phyloP scores from a whole-genome alignment of 2,329 filamentous ascomycete species.

The Aspergillus ibericus region DNA sequence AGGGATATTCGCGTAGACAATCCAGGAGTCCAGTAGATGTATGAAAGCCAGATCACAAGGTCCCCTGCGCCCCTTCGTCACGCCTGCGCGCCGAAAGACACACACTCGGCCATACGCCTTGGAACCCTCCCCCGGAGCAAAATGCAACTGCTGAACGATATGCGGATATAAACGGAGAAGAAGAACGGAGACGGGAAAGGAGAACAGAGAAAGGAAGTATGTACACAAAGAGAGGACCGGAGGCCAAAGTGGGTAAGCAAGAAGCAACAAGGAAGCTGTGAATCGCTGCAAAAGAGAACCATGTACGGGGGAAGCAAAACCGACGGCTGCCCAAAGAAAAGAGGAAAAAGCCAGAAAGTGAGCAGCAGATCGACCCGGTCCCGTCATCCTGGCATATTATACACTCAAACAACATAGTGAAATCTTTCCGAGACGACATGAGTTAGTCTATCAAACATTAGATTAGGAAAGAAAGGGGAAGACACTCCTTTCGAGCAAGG shows the following conservation, averaged over 20 bases:
- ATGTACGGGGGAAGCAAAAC: constrained; percentile 14
- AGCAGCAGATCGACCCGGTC: not conserved
- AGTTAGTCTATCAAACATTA: constrained; percentile 37
- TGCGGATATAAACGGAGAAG: constrained; percentile 16
- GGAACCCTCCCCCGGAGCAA: constrained; percentile 11
- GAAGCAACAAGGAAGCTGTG: not conserved
- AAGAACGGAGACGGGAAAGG: constrained; percentile 14
- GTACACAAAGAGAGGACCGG: constrained; percentile 23
- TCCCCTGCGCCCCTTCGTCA: constrained; percentile 20
- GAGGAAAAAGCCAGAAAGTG: constrained; percentile 7
- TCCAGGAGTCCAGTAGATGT: not conserved
- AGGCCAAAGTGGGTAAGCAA: not conserved
- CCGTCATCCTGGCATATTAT: constrained; percentile 16
- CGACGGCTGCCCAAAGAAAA: not conserved
- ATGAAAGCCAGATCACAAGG: constrained; percentile 12
- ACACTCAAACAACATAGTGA: constrained; percentile 19
- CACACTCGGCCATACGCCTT: constrained; percentile 21
- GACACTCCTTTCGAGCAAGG: not conserved
- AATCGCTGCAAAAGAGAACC: constrained; percentile 15
- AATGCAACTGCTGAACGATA: constrained; percentile 10
- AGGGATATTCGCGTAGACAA: not conserved
- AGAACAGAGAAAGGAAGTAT: constrained; percentile 23
- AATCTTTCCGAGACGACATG: constrained; percentile 31
- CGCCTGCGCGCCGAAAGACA: constrained; percentile 26
- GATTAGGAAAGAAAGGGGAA: constrained; percentile 22